Base-by-base conservation (phyloP, 148 eudicot species). In the Cornus kousa region DNA sequence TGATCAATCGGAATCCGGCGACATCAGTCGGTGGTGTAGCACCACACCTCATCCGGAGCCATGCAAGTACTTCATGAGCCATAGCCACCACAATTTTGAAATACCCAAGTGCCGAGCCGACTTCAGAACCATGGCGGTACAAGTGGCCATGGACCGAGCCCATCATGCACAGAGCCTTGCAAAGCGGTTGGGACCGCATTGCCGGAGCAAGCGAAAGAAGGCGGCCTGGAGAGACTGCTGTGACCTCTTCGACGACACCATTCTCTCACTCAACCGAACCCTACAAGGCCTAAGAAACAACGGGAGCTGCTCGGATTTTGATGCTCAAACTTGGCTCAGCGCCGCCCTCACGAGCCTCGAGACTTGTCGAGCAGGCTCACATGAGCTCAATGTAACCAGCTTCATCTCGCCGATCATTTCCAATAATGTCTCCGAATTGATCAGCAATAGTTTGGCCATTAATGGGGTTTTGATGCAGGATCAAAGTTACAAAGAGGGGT, bases 201-300 rank as follows among this genome's bases (percentile, higher is more conserved):
- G 93, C 28, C 70, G 50, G 19, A 83, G 83, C 62, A 90, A 83
- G 12, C 80, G 81, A 12, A 86, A 83, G 72, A 79, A 80, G 5
- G 82, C 87, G 0, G 97, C 87, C 1, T 88, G 90, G 92, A 16
- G 70, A 0, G 98, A 94, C 76, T 94, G 98, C 77, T 75, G 78
- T 66, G 80, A 76, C 19, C 89, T 94, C 5, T 81, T 88, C 43
- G 86, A 85, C 4, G 76, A 88, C 78, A 87, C 98, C 5, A 80
- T 94, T 57, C 37, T 71, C 68, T 92, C 90, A 65, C 90, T 91
- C 19, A 91, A 89, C 80, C 76, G 77, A 20, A 89, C 90, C 62
- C 85, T 93, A 1, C 57, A 76, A 33, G 88, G 87, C 40, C 50
- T 93, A 33, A 78, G 75, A 17, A 75, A 55, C 7, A 89, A 89